A percentile compares a stretch with the other conserved stretches of the same genome.
Evolutionary conservation across 1,284 basidiomycete species (phyloP).

Genomic region (Neolentinus lepideus): DNA sequence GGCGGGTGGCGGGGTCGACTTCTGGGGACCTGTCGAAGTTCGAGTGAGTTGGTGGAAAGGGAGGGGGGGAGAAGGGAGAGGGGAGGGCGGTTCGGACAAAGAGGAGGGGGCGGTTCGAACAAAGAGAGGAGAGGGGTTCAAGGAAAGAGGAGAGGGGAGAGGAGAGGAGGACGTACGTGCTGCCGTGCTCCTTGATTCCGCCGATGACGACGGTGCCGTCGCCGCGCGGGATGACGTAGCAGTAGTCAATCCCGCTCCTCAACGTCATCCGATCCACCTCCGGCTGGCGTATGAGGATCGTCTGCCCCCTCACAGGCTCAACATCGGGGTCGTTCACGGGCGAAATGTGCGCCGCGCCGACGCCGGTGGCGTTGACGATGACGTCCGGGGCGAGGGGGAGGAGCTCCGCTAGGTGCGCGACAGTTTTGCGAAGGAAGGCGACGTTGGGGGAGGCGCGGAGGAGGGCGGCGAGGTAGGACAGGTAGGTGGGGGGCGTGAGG

Average conservation of each 20-base stretch:
- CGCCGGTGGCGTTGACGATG: constrained; percentile 1
- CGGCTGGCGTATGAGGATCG: not conserved
- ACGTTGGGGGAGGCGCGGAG: not conserved
- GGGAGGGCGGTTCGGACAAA: too few relatives aligned
- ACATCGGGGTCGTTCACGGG: not conserved
- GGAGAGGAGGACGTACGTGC: not conserved
- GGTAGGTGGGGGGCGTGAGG: not conserved
- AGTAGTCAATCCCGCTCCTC: not conserved
- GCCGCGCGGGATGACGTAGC: constrained; percentile 1
- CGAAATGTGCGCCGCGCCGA: not conserved
- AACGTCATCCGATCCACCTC: not conserved
- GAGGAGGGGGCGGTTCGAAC: too few relatives aligned
- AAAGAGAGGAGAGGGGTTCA: too few relatives aligned
- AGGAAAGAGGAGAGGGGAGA: not conserved
- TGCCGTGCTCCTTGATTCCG: constrained; percentile 3
- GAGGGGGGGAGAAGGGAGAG: not conserved
- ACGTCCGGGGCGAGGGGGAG: not conserved
- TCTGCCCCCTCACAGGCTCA: constrained; percentile 1
- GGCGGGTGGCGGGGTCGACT: not conserved
- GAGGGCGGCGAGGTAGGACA: not conserved
- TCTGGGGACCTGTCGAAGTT: not conserved
- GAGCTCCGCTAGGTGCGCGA: not conserved
- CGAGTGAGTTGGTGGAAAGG: not conserved
- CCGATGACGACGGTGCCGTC: constrained; percentile 1
- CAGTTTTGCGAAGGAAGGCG: not conserved